phyloP scores from a whole-genome alignment of 192 early-diverging fungal genomes.

The Dimargaris xerosporica region DNA sequence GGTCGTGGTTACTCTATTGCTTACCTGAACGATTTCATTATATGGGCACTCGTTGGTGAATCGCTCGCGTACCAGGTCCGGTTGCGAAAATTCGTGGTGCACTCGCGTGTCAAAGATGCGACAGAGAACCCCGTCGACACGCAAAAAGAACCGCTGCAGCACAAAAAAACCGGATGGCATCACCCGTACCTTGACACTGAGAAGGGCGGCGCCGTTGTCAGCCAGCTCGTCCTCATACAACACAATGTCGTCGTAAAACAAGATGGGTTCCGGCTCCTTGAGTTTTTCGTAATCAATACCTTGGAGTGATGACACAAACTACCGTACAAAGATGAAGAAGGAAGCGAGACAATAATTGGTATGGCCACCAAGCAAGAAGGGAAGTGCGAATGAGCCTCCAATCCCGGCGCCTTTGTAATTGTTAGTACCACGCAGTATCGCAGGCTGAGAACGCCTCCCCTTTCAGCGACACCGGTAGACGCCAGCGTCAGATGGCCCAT shows the following conservation, averaged over 20 bases:
- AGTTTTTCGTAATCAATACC: constrained; percentile 66
- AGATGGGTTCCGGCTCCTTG: constrained; percentile 62
- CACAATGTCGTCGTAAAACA: constrained; percentile 88
- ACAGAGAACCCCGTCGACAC: constrained; percentile 89
- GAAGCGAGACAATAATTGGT: no score
- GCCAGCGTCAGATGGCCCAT: not conserved
- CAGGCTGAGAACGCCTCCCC: not conserved
- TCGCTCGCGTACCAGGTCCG: constrained; percentile 50
- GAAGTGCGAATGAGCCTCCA: not conserved
- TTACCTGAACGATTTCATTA: no score
- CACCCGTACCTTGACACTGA: constrained; percentile 69
- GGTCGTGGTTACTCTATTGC: no score
- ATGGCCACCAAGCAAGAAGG: no score
- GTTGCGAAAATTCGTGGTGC: constrained; percentile 71
- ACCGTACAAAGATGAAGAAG: not conserved
- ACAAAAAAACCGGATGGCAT: constrained; percentile 88
- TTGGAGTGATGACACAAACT: constrained; percentile 13
- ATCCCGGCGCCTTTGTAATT: not conserved
- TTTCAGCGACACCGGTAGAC: not conserved
- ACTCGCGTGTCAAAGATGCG: constrained; percentile 78
- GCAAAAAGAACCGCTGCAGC: constrained; percentile 72
- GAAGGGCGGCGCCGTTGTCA: constrained; percentile 79
- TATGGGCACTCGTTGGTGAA: constrained; percentile 50
- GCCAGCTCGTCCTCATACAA: constrained; percentile 94
- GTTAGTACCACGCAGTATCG: not conserved